Base-by-base conservation (phyloP, 495 filamentous ascomycete genomes). In the Penicillium pancosmium region DNA sequence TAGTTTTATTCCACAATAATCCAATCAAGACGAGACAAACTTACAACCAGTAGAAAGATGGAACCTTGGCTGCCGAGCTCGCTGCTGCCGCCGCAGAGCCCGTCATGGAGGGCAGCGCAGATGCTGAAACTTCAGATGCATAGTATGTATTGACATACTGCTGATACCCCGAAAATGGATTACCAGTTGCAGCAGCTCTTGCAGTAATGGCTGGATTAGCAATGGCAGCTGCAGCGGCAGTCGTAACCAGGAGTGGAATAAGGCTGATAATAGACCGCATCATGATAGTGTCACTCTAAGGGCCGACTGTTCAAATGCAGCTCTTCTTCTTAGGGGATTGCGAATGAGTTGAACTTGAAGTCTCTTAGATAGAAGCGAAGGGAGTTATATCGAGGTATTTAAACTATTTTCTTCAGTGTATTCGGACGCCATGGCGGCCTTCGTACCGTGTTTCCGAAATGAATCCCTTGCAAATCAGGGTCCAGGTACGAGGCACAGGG, bases 11-110 rank as follows among this genome's bases (percentile, higher is more conserved):
- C n/a, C 41, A 44, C 0, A 2, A 9, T 18, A 19, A 44, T 0
- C n/a, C 6, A 19, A 48, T 25, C 13, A 21, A 48, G 7, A 23
- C 15, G 36, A n/a, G 34, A 13, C 2, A 6, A 31, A 58, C 83
- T 74, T 73, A 86, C 84, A 90, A 76, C 88, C 88, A 91, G 56
- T 85, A 69, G 76, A 91, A 91, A 52, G 82, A 85, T 41, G 86
- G 86, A 47, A 89, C 76, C 16, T 89, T 73, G 50, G 87, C 88
- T 40, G 87, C 87, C 61, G 71, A 68, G 40, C 69, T 79, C 0
- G 75, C 76, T 23, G 69, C 70, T 23, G 67, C 63, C 7, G 70
- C 71, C 8, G 82, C 49, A 44, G 77, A 56, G 3, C 63, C 73
- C 5, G 69, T 68, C 59, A 78, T 64, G 5, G 82, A 81, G 5